Evolutionary conservation across 305 asterid species (phyloP).

Genomic region (Coffea humblotiana): DNA sequence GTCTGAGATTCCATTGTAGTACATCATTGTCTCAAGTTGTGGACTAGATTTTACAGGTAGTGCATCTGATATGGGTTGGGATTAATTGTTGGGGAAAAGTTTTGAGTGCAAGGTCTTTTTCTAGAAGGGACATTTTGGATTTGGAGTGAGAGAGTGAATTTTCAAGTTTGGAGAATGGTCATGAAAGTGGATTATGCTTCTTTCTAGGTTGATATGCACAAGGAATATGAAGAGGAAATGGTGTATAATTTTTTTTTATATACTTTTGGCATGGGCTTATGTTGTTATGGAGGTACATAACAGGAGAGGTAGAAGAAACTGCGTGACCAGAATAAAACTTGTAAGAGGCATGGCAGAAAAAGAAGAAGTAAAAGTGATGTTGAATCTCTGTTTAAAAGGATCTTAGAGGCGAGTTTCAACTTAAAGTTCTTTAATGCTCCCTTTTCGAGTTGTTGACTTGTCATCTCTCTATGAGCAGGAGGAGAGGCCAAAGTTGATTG

Average conservation of each 20-base stretch:
- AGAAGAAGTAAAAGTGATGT: neutral
- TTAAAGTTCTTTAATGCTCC: neutral
- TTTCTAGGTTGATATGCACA: neutral
- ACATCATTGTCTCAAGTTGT: neutral
- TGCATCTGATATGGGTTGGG: neutral
- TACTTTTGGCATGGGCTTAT: neutral
- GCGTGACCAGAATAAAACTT: neutral
- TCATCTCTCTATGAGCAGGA: neutral
- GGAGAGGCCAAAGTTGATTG: neutral
- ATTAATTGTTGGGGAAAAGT: neutral
- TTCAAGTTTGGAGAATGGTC: neutral
- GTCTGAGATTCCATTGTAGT: neutral
- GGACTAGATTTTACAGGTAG: neutral
- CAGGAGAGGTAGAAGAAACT: neutral
- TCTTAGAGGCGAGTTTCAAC: neutral
- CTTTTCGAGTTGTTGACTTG: neutral
- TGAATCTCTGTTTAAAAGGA: neutral
- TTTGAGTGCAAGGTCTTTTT: neutral
- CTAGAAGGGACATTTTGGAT: neutral
- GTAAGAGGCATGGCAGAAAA: neutral
- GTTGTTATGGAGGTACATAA: neutral
- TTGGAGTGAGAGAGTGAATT: neutral
- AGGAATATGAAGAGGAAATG: slow-evolving; percentile 1
- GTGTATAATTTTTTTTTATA: neutral
- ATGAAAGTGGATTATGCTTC: neutral